Base-by-base conservation (phyloP, 805 yeast species). In the Metschnikowia colocasiae region DNA sequence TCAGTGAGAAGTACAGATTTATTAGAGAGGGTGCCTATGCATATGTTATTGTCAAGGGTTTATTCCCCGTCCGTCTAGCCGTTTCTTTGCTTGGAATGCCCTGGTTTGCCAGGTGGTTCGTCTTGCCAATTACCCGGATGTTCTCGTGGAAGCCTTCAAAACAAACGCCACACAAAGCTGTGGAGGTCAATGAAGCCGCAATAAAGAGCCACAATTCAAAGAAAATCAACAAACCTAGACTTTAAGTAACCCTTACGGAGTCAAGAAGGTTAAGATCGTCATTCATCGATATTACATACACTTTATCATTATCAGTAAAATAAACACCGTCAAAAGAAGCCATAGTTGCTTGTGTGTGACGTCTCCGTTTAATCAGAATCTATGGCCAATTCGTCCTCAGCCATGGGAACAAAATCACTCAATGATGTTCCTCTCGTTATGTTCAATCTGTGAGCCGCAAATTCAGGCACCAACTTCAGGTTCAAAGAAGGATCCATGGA, bases 1-100 rank as follows among this genome's bases (percentile, higher is more conserved):
- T 82, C 13, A 73, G 71, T 35, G 81, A 80, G 30, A 80, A 81
- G 52, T 71, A 83, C 40, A 69, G 71, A 42, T 60, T 83, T 23
- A 66, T 87, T 5, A 61, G 82, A 54, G 87, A 85, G 53, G 95
- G 95, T 8, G 90, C 91, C 0, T 74, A 85, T 22, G 82, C 95
- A 0, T 87, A 82, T 56, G 84, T 83, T 4, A 65, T 83, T 3
- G 88, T 85, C 10, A 87, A 87, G 58, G 69, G 75, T 8, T 57
- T 77, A 19, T 62, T 81, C 50, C 87, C 88, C 0, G 43, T 80
- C 2, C 67, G 89, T 46, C 65, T 81, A 1, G 60, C 74, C 8
- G 48, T 78, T 18, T 78, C 83, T 34, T 56, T 83, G 42, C 58
- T 73, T 40, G 63, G 75, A 29, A 82, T 81, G 64, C 87, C 87